Evolutionary conservation across 225 moss, liverwort and hornwort species (phyloP).

Genomic region (Straminergon stramineum): DNA sequence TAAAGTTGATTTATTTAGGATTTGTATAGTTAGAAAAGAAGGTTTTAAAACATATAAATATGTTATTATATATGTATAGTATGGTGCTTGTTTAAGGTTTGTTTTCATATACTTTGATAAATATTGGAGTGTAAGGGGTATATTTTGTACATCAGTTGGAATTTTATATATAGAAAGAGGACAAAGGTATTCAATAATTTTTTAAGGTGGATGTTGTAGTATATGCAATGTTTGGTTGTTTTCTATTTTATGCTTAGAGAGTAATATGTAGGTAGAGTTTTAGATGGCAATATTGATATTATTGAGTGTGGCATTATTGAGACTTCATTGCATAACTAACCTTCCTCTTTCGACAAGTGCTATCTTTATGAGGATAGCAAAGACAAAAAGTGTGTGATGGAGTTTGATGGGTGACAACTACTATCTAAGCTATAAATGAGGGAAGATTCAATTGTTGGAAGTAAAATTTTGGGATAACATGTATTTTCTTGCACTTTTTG

Average conservation of each 20-base stretch:
- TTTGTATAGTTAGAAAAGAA: not conserved
- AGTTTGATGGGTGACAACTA: not conserved
- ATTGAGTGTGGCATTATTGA: no score
- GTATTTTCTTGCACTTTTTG: not conserved
- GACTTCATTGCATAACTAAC: not conserved
- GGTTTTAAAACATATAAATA: no score
- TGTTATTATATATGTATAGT: not conserved
- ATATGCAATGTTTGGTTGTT: not conserved
- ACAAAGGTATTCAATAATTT: no score
- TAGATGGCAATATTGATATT: not conserved
- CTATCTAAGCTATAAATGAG: not conserved
- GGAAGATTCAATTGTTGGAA: no score
- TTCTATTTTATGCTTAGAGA: rapidly evolving
- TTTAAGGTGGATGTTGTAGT: rapidly evolving
- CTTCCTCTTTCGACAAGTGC: rapidly evolving
- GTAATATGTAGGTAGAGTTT: not conserved
- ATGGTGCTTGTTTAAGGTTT: not conserved
- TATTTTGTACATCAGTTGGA: not conserved
- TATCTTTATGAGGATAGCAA: rapidly evolving
- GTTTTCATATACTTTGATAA: not conserved
- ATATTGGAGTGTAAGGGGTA: rapidly evolving
- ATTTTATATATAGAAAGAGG: not conserved
- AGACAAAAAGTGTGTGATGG: not conserved
- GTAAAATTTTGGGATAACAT: not conserved
- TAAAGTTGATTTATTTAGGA: not conserved